phyloP scores from a whole-genome alignment of 2,329 filamentous ascomycete species.

The Chaetomiaceae sp. region DNA sequence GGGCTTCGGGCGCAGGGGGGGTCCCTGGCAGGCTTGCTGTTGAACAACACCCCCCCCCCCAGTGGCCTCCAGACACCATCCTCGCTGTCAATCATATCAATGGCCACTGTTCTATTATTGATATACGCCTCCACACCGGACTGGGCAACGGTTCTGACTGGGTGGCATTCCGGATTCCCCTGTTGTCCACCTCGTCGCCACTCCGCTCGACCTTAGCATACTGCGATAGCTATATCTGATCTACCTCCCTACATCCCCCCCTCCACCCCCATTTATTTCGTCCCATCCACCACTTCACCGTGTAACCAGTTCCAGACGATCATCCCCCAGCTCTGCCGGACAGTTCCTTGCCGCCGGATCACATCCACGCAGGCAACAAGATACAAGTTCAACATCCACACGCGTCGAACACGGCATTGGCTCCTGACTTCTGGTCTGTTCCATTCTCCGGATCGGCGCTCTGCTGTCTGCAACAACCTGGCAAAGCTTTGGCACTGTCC shows the following conservation, averaged over 20 bases:
- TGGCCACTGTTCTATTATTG: constrained; percentile 18
- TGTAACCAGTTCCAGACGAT: constrained; percentile 26
- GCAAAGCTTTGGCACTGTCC: neutral
- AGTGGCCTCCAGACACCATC: constrained; percentile 16
- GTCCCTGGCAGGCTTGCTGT: neutral
- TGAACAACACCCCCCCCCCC: constrained; percentile 5
- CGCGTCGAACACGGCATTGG: constrained; percentile 22
- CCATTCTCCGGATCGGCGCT: constrained; percentile 21
- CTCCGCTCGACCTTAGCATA: constrained; percentile 21
- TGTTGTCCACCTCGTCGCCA: constrained; percentile 8
- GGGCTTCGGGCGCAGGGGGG: constrained; percentile 5
- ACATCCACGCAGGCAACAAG: constrained; percentile 1
- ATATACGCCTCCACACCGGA: constrained; percentile 11
- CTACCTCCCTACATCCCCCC: constrained; percentile 8
- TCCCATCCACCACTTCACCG: constrained; percentile 20
- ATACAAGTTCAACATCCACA: constrained; percentile 2
- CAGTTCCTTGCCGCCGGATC: constrained; percentile 2
- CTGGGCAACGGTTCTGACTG: constrained; percentile 7
- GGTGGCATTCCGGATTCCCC: constrained; percentile 12
- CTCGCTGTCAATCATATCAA: constrained; percentile 26
- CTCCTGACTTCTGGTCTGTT: constrained; percentile 17
- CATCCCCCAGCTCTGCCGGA: constrained; percentile 19
- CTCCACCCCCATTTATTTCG: constrained; percentile 13
- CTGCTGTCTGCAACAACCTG: constrained; percentile 7
- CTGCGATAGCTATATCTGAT: constrained; percentile 23